Evolutionary conservation across 192 early-diverging fungal species (phyloP).

Genomic region (Coemansia sp.): DNA sequence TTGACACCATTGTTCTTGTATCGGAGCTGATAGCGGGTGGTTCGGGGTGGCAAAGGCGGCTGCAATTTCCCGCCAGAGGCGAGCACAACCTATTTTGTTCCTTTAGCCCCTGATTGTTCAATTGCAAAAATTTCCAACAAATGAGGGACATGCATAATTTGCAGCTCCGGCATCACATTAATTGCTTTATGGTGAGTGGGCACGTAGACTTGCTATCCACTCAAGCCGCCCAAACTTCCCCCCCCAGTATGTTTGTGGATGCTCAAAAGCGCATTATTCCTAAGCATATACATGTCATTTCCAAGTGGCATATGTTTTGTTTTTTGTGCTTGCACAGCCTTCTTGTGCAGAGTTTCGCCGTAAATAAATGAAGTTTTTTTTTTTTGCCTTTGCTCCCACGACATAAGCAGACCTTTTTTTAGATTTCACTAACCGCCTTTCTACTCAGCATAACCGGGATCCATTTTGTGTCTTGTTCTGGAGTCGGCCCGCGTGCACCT

Average conservation of each 20-base stretch:
- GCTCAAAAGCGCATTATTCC: slow-evolving; percentile 4
- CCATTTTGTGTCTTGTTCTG: too few species aligned
- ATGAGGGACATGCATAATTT: slow-evolving; percentile 10
- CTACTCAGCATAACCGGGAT: too few species aligned
- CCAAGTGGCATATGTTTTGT: not conserved
- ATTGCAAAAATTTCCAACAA: slow-evolving; percentile 8
- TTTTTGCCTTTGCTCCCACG: too few species aligned
- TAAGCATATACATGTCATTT: slow-evolving; percentile 4
- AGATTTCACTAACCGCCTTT: too few species aligned
- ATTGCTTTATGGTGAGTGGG: slow-evolving; percentile 1
- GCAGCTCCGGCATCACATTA: slow-evolving; percentile 16
- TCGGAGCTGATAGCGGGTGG: too few species aligned
- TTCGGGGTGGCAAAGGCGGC: too few species aligned
- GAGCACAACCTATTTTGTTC: not conserved
- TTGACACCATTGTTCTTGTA: too few species aligned
- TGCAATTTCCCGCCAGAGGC: not conserved
- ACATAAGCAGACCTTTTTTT: too few species aligned
- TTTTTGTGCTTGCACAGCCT: too few species aligned
- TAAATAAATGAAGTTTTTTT: too few species aligned
- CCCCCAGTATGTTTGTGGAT: not conserved
- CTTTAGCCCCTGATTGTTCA: slow-evolving; percentile 2
- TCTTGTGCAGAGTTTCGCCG: too few species aligned
- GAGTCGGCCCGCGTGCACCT: too few species aligned
- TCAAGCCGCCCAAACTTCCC: slow-evolving; percentile 2
- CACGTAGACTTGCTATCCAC: not conserved